These are phyloP conservation scores for Dactylis glomerata DNA, from an alignment of 176 grass and related monocot genomes.

Conservation along the genomic window DNA sequence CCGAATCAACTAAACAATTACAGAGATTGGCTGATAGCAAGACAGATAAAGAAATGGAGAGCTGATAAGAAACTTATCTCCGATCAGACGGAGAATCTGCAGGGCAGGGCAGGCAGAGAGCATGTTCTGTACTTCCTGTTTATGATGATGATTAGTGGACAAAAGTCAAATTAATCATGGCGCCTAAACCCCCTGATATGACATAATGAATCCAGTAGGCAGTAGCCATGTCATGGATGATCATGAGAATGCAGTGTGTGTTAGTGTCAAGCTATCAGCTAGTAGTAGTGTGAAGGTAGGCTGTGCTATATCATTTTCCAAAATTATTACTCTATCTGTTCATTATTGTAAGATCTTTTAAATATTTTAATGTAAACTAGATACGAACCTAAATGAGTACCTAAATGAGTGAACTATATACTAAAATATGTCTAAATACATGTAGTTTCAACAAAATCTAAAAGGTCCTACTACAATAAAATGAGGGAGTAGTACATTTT, in stretches of 20 bases:
- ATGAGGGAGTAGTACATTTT: no score
- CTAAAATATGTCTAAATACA: no score
- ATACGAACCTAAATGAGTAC: no score
- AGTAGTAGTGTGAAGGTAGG: neutral
- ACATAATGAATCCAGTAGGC: constrained; percentile 5
- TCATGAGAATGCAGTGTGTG: neutral
- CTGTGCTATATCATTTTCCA: neutral
- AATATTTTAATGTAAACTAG: no score
- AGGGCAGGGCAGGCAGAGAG: neutral
- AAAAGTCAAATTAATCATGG: constrained; percentile 12
- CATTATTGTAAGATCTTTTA: no score
- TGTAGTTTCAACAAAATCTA: no score
- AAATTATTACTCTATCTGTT: neutral
- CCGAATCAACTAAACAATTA: constrained; percentile 10
- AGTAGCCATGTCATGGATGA: constrained; percentile 3
- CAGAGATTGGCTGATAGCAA: neutral
- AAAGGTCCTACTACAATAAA: no score
- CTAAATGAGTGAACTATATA: no score
- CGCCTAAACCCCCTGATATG: neutral
- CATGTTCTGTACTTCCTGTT: neutral
- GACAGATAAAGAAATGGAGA: constrained; percentile 1
- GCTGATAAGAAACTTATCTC: constrained; percentile 8
- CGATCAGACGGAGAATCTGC: constrained; percentile 14
- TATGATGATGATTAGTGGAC: constrained; percentile 26
- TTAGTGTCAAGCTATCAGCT: neutral